Evolutionary conservation across 768 basidiomycete genomes (phyloP).

Genomic region (Mycena floridula): DNA sequence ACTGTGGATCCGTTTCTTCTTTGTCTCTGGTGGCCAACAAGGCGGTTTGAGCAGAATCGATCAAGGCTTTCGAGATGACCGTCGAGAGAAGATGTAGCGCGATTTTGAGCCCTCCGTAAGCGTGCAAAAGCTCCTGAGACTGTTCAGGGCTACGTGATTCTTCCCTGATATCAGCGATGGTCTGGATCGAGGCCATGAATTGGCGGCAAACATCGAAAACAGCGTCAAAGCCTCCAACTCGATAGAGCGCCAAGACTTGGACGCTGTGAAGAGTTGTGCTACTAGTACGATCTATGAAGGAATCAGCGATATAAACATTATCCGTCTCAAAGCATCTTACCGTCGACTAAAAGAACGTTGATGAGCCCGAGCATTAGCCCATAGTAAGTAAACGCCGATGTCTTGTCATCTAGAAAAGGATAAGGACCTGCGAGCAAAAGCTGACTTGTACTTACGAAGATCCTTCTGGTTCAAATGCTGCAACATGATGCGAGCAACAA

Average conservation of each 20-base stretch:
- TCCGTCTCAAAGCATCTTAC: constrained; percentile 19
- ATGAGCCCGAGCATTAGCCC: constrained; percentile 41
- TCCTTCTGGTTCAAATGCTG: constrained; percentile 54
- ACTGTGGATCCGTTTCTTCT: constrained; percentile 67
- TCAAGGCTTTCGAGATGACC: constrained; percentile 71
- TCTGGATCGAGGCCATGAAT: constrained; percentile 54
- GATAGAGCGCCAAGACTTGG: constrained; percentile 68
- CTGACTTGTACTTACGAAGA: constrained; percentile 37
- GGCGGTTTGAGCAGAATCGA: constrained; percentile 81
- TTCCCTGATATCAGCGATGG: constrained; percentile 37
- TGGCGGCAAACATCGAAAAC: constrained; percentile 51
- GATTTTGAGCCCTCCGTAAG: constrained; percentile 77
- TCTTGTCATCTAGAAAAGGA: constrained; percentile 13
- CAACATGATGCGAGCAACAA: constrained; percentile 68
- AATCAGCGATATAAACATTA: constrained; percentile 2
- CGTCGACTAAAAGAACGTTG: constrained; percentile 41
- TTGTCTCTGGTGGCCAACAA: constrained; percentile 71
- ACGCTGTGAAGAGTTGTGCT: constrained; percentile 78
- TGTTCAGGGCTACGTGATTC: constrained; percentile 54
- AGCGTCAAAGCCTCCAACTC: constrained; percentile 62
- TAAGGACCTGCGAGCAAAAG: background rate
- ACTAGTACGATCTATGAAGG: constrained; percentile 60
- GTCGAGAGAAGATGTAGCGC: constrained; percentile 71
- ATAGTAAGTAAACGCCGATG: constrained; percentile 38
- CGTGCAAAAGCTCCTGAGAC: constrained; percentile 65